These are phyloP conservation scores for Didymella pinodella DNA, from an alignment of 2,329 filamentous ascomycete genomes.

Conservation along the genomic window DNA sequence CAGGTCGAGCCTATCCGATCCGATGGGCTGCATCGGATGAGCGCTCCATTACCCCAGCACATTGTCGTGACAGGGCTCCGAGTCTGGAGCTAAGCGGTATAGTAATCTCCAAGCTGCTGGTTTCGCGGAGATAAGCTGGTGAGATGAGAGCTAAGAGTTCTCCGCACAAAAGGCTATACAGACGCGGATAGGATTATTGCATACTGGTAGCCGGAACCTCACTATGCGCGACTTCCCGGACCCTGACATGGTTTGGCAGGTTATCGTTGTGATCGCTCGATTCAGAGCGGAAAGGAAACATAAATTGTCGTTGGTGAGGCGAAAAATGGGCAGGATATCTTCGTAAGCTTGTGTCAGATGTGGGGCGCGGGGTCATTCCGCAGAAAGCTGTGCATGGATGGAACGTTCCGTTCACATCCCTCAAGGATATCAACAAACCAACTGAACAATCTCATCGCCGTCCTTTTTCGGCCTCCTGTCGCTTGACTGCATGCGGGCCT, in stretches of 20 bases:
- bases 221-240: constrained; percentile 7
- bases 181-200: constrained; percentile 20
- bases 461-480: constrained; percentile 3
- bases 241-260: constrained; percentile 26
- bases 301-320: neutral
- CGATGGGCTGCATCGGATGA: constrained; percentile 34
- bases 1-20: constrained; percentile 28
- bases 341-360: constrained; percentile 17
- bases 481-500: neutral
- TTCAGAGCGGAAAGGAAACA: neutral
- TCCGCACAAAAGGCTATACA: constrained; percentile 37
- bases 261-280: constrained; percentile 2
- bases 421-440: neutral
- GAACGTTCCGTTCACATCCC: constrained; percentile 1
- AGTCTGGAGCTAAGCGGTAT: constrained; percentile 20
- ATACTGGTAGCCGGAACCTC: constrained; percentile 20
- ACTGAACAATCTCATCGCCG: constrained; percentile 1
- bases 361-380: constrained; percentile 15
- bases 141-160: constrained; percentile 26
- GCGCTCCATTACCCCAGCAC: constrained; percentile 39
- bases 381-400: neutral
- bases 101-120: constrained; percentile 19
- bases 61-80: constrained; percentile 11
- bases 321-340: neutral
- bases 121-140: constrained; percentile 29